Base-by-base conservation (phyloP, 1,284 basidiomycete genomes). In the Blastosporella zonata region DNA sequence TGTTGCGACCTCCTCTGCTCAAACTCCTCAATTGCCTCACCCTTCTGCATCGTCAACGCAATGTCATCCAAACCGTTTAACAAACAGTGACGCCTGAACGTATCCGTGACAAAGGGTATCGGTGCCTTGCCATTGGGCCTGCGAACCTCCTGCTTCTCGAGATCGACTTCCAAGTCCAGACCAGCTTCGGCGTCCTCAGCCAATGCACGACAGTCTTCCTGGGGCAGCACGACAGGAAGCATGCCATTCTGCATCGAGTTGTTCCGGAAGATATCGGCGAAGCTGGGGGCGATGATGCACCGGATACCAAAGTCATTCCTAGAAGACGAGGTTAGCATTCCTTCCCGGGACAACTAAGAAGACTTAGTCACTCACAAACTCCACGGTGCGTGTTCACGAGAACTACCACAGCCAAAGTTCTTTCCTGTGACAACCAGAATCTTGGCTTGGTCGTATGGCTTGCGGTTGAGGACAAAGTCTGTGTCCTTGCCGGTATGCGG, bases 211-310 rank as follows among this genome's bases (percentile, higher is more conserved):
- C 94, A 93, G 54, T 92, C 81, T 35, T 79, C 84, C 57, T 84
- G 78, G n/a, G 93, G 74, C 13, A 97, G 74, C 6, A 75, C 69
- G 45, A 97, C 77, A 13, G 93, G 92, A 37, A 97, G 78, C 90
- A 97, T 95, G 49, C 95, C 94, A 67, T 97, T 97, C 70, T 97
- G 95, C 87, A 95, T 92, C 55, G 88, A 82, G 68, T 95, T 93
- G 67, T 81, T 93, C 57, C 79, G 78, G 83, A 96, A 96, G 62
- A 97, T 97, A 60, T 97, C 95, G 31, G 91, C 94, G 63, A 96
- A 96, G 61, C 89, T 93, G 2, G 92, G 93, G 0, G 93, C 92
- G 64, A 97, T 94, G 59, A 97, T 75, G 65, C 89, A 91, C 50
- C 88, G 81, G 62, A 97, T 96, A 23, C 94, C 94, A 65, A 97